Base-by-base conservation (phyloP, 2,329 filamentous ascomycete species). In the Colletotrichum cuscutae region DNA sequence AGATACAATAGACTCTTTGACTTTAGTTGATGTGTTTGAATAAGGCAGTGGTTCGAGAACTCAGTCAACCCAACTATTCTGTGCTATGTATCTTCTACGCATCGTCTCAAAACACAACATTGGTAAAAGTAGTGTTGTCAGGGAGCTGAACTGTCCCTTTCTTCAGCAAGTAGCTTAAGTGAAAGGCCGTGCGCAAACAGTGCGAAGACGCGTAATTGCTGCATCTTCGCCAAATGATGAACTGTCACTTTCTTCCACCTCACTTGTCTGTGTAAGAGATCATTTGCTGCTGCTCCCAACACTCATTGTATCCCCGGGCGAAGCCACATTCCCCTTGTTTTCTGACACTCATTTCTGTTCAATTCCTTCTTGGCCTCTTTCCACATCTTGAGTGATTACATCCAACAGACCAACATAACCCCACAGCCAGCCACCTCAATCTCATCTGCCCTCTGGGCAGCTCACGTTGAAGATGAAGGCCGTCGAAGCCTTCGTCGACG, bases 1-100 rank as follows among this genome's bases (percentile, higher is more conserved):
- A 72, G 70, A 72, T 65, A 35, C 70, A 72, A 72, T 72, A 72
- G 70, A 72, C 54, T 70, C 60, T 70, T 69, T 37, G 65, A 72
- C 66, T 70, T 65, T 19, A 60, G 35, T 57, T 42, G 46, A 54
- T 54, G 62, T 56, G 52, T 28, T 42, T 65, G 52, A 15, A 37
- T 13, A 56, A 30, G 22, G n/a, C 4, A n/a, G 62, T 65, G 62
- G 57, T 32, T 5, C 37, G 8, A 12, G 6, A 12, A 8, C 19
- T 42, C 5, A 11, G 7, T 9, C 19, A 2, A 12, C 15, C 1
- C 12, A 1, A 12, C 15, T 4, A 5, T 11, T 9, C n/a, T 42
- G 13, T 8, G 37, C 3, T 19, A 19, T 42, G 3, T n/a, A 12
- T 26, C 24, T 5, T 8, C 19, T 49, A 9, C 7, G 8, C n/a